Conservation (phyloP, 805 yeast species). For the Wickerhamiella allomyrinae region DNA sequence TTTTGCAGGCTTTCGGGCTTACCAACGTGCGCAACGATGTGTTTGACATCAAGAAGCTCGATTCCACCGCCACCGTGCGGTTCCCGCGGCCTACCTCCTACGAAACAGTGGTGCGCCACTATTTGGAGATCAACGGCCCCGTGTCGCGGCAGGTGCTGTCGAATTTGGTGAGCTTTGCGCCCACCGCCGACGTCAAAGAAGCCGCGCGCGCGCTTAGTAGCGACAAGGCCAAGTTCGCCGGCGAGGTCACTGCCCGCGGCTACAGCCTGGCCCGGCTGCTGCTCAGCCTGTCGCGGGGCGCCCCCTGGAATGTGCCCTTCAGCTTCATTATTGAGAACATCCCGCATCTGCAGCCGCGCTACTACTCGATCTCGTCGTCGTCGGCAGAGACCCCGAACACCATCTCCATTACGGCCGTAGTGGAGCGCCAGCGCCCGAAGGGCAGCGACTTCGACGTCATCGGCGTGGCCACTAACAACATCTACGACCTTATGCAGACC, state of each 20-base stretch:
- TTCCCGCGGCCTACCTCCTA: constrained; percentile 59
- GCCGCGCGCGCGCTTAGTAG: constrained; percentile 40
- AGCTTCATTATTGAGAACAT: constrained; percentile 69
- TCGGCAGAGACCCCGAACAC: constrained; percentile 59
- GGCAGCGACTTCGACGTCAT: constrained; percentile 33
- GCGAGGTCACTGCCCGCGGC: constrained; percentile 31
- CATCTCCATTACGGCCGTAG: constrained; percentile 82
- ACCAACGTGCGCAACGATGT: constrained; percentile 37
- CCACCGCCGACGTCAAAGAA: constrained; percentile 41
- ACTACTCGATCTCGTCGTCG: constrained; percentile 90
- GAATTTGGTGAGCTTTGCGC: constrained; percentile 69
- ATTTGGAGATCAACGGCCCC: constrained; percentile 83
- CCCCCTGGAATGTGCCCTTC: constrained; percentile 76
- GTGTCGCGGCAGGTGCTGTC: constrained; percentile 78
- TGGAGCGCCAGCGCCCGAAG: constrained; percentile 40
- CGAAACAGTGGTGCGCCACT: constrained; percentile 72
- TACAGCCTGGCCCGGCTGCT: constrained; percentile 68
- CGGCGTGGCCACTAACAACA: constrained; percentile 86
- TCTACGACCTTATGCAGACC: constrained; percentile 51
- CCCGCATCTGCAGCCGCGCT: constrained; percentile 80
- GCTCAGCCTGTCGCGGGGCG: constrained; percentile 43
- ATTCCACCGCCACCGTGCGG: constrained; percentile 33
- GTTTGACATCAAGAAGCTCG: constrained; percentile 53
- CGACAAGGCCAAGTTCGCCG: constrained; percentile 56
- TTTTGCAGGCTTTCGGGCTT: constrained; percentile 51